Evolutionary conservation across 78 protist species (phyloP).

Genomic region (Chrysochromulina tobinii): DNA sequence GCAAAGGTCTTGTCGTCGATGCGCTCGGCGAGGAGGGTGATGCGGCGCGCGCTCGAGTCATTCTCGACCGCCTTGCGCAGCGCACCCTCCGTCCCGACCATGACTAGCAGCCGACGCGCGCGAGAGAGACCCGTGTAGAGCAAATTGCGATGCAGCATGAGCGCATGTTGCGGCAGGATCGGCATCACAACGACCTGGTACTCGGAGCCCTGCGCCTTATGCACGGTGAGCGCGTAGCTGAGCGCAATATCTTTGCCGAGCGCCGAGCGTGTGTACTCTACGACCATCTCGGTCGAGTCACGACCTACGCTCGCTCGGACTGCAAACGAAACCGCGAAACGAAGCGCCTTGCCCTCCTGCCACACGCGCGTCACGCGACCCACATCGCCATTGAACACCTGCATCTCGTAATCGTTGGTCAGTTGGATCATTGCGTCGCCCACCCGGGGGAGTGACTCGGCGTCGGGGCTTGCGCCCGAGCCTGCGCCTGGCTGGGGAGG

Average conservation of each 20-base stretch:
- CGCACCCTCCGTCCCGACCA: not conserved
- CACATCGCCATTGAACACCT: slow-evolving; percentile 26
- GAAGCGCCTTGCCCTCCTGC: not conserved
- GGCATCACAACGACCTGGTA: slow-evolving; percentile 12
- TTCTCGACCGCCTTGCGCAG: not conserved
- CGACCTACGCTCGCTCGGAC: not conserved
- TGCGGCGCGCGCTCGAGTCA: not conserved
- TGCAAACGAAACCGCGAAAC: not conserved
- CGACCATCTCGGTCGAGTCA: not conserved
- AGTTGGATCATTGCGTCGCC: slow-evolving; percentile 16
- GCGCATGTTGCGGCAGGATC: not conserved
- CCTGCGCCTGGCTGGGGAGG: not conserved
- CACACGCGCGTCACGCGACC: not conserved
- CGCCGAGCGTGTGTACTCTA: not conserved
- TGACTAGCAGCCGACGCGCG: not conserved
- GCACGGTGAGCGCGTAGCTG: slow-evolving; percentile 27
- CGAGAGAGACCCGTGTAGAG: slow-evolving; percentile 36
- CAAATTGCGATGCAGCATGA: slow-evolving; percentile 19
- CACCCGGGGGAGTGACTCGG: not conserved
- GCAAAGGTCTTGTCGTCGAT: not conserved
- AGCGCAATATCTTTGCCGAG: not conserved
- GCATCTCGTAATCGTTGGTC: not conserved
- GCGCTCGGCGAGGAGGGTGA: not conserved
- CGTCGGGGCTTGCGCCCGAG: not conserved
- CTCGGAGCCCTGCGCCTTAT: slow-evolving; percentile 29